A percentile compares a stretch with the other conserved stretches of the same genome.
phyloP scores from a whole-genome alignment of 2,329 filamentous ascomycete genomes.

The Eutypa lata region DNA sequence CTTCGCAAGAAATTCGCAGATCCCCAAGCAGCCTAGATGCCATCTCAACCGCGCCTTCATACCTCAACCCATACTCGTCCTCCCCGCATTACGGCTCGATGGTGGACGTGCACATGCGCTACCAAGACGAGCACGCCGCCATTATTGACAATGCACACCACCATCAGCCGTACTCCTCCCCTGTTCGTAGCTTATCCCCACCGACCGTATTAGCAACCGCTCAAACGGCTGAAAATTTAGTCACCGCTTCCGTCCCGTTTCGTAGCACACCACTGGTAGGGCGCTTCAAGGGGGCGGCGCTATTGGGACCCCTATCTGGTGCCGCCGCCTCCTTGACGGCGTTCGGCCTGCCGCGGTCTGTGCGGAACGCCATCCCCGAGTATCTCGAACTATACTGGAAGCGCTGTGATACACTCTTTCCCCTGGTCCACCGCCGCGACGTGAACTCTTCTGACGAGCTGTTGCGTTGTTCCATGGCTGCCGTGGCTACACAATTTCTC shows the following conservation, averaged over 20 bases:
- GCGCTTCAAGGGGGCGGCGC: slow-evolving; percentile 39
- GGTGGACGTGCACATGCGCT: slow-evolving; percentile 35
- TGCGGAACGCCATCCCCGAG: slow-evolving; percentile 42
- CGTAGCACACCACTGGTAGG: slow-evolving; percentile 35
- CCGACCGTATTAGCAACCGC: slow-evolving; percentile 39
- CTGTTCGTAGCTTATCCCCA: slow-evolving; percentile 50
- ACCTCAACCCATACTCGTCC: slow-evolving; percentile 27
- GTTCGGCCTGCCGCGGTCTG: slow-evolving; percentile 31
- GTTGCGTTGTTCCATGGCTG: slow-evolving; percentile 53
- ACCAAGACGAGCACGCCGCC: slow-evolving; percentile 29
- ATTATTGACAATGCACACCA: slow-evolving; percentile 33
- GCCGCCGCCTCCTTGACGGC: slow-evolving; percentile 35
- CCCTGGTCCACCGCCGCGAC: slow-evolving; percentile 47
- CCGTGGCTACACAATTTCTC: slow-evolving; percentile 52
- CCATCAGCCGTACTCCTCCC: slow-evolving; percentile 36
- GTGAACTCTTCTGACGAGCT: slow-evolving; percentile 43
- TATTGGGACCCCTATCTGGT: slow-evolving; percentile 32
- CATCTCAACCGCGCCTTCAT: slow-evolving; percentile 22
- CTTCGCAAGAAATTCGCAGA: no score
- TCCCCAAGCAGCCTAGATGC: slow-evolving; percentile 22
- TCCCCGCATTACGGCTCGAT: slow-evolving; percentile 33
- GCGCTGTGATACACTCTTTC: slow-evolving; percentile 44
- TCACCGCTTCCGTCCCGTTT: slow-evolving; percentile 41
- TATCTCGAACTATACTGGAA: slow-evolving; percentile 55
- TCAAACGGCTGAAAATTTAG: slow-evolving; percentile 47